Base-by-base conservation (phyloP, 2,329 filamentous ascomycete species). In the Colletotrichum australisinense region DNA sequence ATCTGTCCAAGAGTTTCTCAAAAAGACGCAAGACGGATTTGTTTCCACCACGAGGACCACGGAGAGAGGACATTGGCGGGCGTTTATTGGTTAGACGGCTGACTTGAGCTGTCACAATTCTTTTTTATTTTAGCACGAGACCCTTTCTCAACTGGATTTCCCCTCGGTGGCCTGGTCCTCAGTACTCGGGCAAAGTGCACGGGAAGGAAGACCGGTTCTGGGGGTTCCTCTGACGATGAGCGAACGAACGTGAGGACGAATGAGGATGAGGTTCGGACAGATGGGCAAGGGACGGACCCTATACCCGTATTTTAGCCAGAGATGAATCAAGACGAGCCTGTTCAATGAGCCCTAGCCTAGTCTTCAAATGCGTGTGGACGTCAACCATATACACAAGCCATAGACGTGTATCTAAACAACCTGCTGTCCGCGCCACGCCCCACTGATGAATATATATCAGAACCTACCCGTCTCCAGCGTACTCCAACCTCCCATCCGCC, bases 21-120 rank as follows among this genome's bases (percentile, higher is more conserved):
- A 65, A 65, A 65, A 73, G 71, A 73, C 71, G 46, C 53, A 70
- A 73, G 71, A 71, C 35, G 67, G 71, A 73, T 70, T 46, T 73
- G 49, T 60, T 73, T 71, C 67, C 60, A 73, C 60, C 71, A 62
- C 28, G 71, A 66, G 60, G 62, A 65, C 57, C n/a, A 70, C 28
- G 67, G 60, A 30, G 35, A 70, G 56, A 62, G 67, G 57, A 70
- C 46, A 70, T 56, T 66, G 67, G 46, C 28, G 71, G 71, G 71
- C 71, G 71, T 73, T 71, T 69, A 56, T 57, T 62, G 60, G 56
- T 30, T 60, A 38, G 63, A 66, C 55, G 42, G 59, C 32, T 53
- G 42, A 38, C 46, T 49, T 65, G 66, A 32, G 14, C 11, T 69
- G 65, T 32, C 64, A 22, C 38, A 42, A 42, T 42, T 32, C 63